A percentile compares a stretch with the other conserved stretches of the same genome.
phyloP scores from a whole-genome alignment of 495 filamentous ascomycete species.

The Hypoxylon rickii region DNA sequence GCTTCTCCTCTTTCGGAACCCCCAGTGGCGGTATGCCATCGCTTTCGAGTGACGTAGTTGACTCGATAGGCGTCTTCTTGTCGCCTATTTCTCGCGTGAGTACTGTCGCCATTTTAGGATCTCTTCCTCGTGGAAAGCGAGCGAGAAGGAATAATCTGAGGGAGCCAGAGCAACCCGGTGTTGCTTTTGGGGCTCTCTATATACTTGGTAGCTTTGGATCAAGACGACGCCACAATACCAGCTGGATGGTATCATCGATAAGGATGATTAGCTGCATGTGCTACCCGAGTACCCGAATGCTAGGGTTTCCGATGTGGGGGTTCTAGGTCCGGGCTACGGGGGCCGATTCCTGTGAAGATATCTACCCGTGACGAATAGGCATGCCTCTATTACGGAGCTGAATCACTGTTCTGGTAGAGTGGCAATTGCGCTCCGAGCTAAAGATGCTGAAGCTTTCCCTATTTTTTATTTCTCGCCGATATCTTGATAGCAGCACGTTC shows the following conservation, averaged over 20 bases:
- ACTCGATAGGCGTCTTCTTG: constrained; percentile 23
- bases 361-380: background rate
- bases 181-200: too few species aligned
- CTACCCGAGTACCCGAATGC: background rate
- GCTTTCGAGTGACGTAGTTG: constrained; percentile 21
- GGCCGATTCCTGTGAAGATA: background rate
- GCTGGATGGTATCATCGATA: constrained; percentile 26
- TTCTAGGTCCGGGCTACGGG: background rate
- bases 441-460: too few species aligned
- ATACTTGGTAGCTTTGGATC: constrained; percentile 7
- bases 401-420: background rate
- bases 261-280: constrained; percentile 16
- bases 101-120: constrained; percentile 20
- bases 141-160: background rate
- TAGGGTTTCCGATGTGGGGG: constrained; percentile 13
- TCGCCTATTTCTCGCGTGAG: constrained; percentile 12
- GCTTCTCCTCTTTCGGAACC: constrained; percentile 41
- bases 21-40: constrained; percentile 43
- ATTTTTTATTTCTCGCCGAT: too few species aligned
- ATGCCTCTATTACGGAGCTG: background rate
- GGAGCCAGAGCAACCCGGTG: too few species aligned
- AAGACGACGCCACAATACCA: background rate
- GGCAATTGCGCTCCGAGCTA: background rate
- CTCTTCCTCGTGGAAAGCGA: too few species aligned
- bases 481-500: too few species aligned